Evolutionary conservation across 2,329 filamentous ascomycete genomes (phyloP).

Genomic region (Aspergillus ustus): DNA sequence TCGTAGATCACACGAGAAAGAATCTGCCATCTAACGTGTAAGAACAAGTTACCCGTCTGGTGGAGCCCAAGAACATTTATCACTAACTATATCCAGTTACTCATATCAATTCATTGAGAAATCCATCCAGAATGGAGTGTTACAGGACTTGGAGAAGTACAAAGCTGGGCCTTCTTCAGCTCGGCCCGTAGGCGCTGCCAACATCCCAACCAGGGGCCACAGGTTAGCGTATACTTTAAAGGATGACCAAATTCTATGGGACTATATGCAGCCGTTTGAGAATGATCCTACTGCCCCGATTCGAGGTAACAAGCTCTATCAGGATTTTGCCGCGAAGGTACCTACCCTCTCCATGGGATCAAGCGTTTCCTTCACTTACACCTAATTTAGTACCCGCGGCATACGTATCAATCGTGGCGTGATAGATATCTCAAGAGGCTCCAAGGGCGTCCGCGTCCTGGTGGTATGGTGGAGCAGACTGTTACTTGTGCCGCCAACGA

Average conservation of each 20-base stretch:
- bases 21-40: slow-evolving; percentile 56
- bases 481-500: not conserved
- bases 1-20: slow-evolving; percentile 62
- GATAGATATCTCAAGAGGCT: slow-evolving; percentile 51
- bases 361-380: slow-evolving; percentile 4
- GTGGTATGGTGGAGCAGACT: slow-evolving; percentile 24
- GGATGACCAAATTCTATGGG: slow-evolving; percentile 52
- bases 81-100: slow-evolving; percentile 35
- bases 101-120: slow-evolving; percentile 64
- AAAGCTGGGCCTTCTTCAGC: slow-evolving; percentile 50
- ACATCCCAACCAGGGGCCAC: slow-evolving; percentile 39
- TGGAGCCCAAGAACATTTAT: not conserved
- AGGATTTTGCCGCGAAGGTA: slow-evolving; percentile 48
- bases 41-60: slow-evolving; percentile 22
- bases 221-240: slow-evolving; percentile 44
- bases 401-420: slow-evolving; percentile 56
- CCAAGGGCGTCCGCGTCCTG: slow-evolving; percentile 41
- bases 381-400: slow-evolving; percentile 43
- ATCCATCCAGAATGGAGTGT: slow-evolving; percentile 54
- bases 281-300: slow-evolving; percentile 35
- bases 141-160: slow-evolving; percentile 56
- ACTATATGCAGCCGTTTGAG: slow-evolving; percentile 47
- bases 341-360: not conserved
- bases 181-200: slow-evolving; percentile 51
- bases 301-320: slow-evolving; percentile 51